phyloP scores from a whole-genome alignment of 192 early-diverging fungal species.

The Coemansia sp. region DNA sequence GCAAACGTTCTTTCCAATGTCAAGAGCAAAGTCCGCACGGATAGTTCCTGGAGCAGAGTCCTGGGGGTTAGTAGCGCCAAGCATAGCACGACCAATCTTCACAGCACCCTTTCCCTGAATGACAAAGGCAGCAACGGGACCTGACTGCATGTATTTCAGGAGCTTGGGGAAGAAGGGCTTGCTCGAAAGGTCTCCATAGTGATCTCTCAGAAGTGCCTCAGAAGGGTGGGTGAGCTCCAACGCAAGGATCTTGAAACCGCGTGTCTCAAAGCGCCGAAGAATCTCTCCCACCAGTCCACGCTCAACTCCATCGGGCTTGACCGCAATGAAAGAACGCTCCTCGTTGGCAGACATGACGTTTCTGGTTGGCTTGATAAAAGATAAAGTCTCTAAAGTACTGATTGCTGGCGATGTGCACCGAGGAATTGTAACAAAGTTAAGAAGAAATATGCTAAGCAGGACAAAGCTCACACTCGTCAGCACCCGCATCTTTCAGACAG shows the following conservation, averaged over 20 bases:
- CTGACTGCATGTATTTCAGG: constrained; percentile 81
- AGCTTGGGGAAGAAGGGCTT: constrained; percentile 92
- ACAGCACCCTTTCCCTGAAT: constrained; percentile 87
- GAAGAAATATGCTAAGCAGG: constrained; percentile 26
- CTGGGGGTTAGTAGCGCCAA: constrained; percentile 92
- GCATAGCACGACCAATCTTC: constrained; percentile 84
- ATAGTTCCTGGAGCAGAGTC: constrained; percentile 88
- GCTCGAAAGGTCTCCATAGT: constrained; percentile 79
- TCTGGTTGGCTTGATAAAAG: constrained; percentile 4
- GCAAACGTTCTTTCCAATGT: constrained; percentile 83
- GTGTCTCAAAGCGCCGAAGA: constrained; percentile 88
- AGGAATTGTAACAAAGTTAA: constrained; percentile 2
- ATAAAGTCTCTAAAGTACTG: not conserved
- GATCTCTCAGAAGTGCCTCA: constrained; percentile 69
- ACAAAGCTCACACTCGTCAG: constrained; percentile 17
- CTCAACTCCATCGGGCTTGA: constrained; percentile 62
- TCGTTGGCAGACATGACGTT: constrained; percentile 46
- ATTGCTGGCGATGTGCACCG: not conserved
- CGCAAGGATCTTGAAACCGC: constrained; percentile 86
- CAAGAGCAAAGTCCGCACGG: constrained; percentile 91
- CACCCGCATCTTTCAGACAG: constrained; percentile 18
- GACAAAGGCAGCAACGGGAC: constrained; percentile 95
- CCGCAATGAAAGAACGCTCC: constrained; percentile 53
- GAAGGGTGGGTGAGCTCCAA: constrained; percentile 75
- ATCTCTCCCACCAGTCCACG: constrained; percentile 91